These are phyloP conservation scores for Aspergillus sp. DNA, from an alignment of 2,329 filamentous ascomycete species.

Conservation along the genomic window DNA sequence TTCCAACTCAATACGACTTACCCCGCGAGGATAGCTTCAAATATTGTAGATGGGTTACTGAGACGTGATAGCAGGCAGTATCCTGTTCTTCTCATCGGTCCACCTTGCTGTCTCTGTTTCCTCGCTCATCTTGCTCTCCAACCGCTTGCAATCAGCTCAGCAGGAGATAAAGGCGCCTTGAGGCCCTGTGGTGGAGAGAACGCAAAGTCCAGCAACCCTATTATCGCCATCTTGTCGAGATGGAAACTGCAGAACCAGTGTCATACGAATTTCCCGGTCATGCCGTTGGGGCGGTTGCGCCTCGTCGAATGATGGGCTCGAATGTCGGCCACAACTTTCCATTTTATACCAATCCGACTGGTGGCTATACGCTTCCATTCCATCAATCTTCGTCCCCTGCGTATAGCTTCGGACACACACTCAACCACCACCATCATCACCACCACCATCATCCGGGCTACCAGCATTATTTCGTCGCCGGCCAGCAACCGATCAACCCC, in stretches of 20 bases:
- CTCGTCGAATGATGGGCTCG: constrained; percentile 42
- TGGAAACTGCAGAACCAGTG: constrained; percentile 46
- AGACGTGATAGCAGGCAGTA: neutral
- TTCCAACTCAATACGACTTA: neutral
- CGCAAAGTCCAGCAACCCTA: neutral
- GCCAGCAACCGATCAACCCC: constrained; percentile 29
- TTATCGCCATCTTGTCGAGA: constrained; percentile 18
- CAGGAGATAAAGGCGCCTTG: neutral
- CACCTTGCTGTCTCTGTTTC: neutral
- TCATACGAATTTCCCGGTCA: constrained; percentile 44
- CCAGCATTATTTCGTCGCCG: constrained; percentile 37
- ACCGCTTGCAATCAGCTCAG: neutral
- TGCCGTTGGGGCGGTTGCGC: constrained; percentile 37
- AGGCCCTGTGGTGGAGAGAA: neutral
- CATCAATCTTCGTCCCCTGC: constrained; percentile 33
- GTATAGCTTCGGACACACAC: constrained; percentile 38
- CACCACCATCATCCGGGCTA: constrained; percentile 31
- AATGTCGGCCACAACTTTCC: constrained; percentile 36
- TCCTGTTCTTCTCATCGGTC: neutral
- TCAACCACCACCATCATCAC: constrained; percentile 33
- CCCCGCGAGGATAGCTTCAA: neutral
- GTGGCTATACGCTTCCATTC: constrained; percentile 41
- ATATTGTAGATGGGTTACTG: neutral
- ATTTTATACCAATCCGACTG: constrained; percentile 40
- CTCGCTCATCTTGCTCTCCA: neutral